A percentile compares a stretch with the other conserved stretches of the same genome.
Evolutionary conservation across 305 asterid species (phyloP).

Genomic region (Fraxinus angustifolia): DNA sequence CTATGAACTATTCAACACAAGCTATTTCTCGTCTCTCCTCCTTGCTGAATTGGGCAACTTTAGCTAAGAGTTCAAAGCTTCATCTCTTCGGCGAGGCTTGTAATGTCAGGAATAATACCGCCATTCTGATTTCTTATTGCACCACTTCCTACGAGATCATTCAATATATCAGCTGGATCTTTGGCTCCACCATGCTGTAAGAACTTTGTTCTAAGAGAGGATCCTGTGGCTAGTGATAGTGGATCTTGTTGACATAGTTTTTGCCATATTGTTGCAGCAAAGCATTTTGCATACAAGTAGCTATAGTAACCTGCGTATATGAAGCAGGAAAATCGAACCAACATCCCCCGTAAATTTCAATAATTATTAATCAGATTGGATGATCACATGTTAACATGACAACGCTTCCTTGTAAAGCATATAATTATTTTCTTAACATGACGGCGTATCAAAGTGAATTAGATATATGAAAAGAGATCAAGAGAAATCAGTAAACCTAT

Average conservation of each 20-base stretch:
- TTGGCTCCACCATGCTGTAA: constrained; percentile 94
- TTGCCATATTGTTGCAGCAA: constrained; percentile 81
- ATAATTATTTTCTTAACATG: not conserved
- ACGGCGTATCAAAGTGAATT: not conserved
- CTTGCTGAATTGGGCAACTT: not conserved
- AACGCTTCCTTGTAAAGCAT: not conserved
- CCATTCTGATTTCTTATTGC: constrained; percentile 40
- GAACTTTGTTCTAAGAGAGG: constrained; percentile 67
- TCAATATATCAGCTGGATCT: constrained; percentile 67
- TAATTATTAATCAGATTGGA: not conserved
- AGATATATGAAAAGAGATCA: not conserved
- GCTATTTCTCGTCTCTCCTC: not conserved
- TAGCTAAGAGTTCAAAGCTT: constrained; percentile 28
- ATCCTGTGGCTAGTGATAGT: constrained; percentile 66
- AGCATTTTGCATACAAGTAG: constrained; percentile 94
- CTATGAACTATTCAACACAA: not conserved
- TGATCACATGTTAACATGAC: not conserved
- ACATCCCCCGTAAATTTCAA: not conserved
- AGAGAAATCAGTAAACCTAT: not conserved
- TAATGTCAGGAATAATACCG: constrained; percentile 72
- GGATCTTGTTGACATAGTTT: constrained; percentile 71
- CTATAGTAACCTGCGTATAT: constrained; percentile 75
- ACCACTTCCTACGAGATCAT: constrained; percentile 67
- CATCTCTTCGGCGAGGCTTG: constrained; percentile 63
- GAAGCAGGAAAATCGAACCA: not conserved